Conservation (phyloP, 2,329 filamentous ascomycete species). For the Orbilia quercus region DNA sequence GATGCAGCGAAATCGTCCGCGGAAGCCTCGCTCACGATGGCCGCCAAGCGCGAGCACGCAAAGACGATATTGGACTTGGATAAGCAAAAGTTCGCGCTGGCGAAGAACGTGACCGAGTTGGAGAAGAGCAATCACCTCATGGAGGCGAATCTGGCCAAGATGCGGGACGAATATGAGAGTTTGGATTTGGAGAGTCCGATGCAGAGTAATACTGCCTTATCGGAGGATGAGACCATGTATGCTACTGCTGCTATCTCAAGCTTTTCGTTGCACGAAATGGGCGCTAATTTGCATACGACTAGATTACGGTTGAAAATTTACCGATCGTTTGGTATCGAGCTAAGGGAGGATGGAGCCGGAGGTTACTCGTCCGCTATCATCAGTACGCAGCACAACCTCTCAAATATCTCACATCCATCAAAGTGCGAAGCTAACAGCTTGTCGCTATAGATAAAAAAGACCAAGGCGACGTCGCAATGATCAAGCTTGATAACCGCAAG, state of each 20-base stretch:
- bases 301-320: slow-evolving; percentile 89
- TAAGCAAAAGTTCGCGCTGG: slow-evolving; percentile 87
- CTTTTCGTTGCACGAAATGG: not conserved
- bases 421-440: not conserved
- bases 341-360: slow-evolving; percentile 81
- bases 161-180: slow-evolving; percentile 66
- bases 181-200: slow-evolving; percentile 58
- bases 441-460: slow-evolving; percentile 71
- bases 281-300: not conserved
- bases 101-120: slow-evolving; percentile 79
- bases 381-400: not conserved
- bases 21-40: slow-evolving; percentile 52
- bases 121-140: slow-evolving; percentile 79
- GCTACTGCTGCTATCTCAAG: not conserved
- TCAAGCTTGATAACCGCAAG: slow-evolving; percentile 87
- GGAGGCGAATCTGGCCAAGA: slow-evolving; percentile 70
- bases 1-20: slow-evolving; percentile 58
- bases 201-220: slow-evolving; percentile 59
- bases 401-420: not conserved
- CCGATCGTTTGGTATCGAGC: slow-evolving; percentile 87
- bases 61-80: slow-evolving; percentile 91
- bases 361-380: slow-evolving; percentile 79
- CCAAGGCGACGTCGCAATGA: slow-evolving; percentile 91
- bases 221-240: slow-evolving; percentile 62
- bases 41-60: slow-evolving; percentile 57